Base-by-base conservation (phyloP, 345 rosid genomes). In the Syzygium grande region DNA sequence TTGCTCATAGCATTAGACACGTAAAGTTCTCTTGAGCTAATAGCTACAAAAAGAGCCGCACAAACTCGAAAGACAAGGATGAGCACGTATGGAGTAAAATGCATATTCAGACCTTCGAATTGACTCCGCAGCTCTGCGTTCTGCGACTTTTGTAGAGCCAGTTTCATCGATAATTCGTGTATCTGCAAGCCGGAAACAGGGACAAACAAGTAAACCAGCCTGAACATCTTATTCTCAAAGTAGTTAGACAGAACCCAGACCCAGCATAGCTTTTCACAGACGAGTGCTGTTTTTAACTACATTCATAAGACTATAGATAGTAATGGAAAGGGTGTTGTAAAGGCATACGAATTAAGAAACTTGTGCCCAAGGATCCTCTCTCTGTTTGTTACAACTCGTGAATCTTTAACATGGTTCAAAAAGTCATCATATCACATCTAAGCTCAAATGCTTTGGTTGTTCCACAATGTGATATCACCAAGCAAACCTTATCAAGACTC, bases 81-180 rank as follows among this genome's bases (percentile, higher is more conserved):
- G 52, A 30, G 86, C 84, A 68, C 52, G 43, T 21, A 30, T n/a
- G 49, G 49, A 88, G 87, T 38, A 63, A 30, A n/a, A 52, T 84
- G 83, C 30, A 6, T 21, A 46, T 61, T 41, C 88, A 79, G 87
- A 96, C 99, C 99, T 94, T 95, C 98, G 89, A 96, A 96, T 68
- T 98, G 99, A 90, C 90, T 93, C 91, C 98, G 94, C 80, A 98
- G 94, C 90, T 95, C 98, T 7, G 94, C 89, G 90, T 94, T 97
- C 90, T 94, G 97, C 63, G 97, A 94, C 93, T 95, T 98, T 87
- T 96, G 99, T 90, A 93, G 90, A 84, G 98, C 92, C 86, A 98
- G 98, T 90, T 97, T 98, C 94, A 97, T 91, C 38, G 92, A 91
- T 84, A 97, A 89, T 90, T 97, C 98, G 89, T 98, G 99, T 80